Base-by-base conservation (phyloP, 306 rosid species). In the Canavalia ensiformis region DNA sequence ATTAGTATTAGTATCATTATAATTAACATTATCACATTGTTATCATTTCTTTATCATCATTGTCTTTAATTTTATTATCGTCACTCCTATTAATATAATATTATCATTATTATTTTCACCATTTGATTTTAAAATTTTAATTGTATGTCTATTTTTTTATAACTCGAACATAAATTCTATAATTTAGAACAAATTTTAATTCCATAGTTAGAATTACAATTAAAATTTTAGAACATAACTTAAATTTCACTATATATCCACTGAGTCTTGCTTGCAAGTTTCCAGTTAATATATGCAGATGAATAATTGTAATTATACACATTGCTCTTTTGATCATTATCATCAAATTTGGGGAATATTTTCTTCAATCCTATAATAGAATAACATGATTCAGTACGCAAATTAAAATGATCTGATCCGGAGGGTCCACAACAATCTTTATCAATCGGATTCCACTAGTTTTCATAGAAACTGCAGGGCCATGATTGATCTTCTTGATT, bases 361-460 rank as follows among this genome's bases (percentile, higher is more conserved):
- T 65, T 47, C 63, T 74, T 25, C 69, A 74, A 59, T 37, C 54
- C 67, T 25, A 44, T 44, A 50, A 65, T 68, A 57, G 46, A 68
- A 54, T 71, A 59, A 77, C 69, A 83, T 76, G 66, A 81, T 72
- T 67, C 35, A 7, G 37, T 45, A 41, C 35, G 74, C 47, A 51
- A 60, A 44, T 4, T 68, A 44, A 42, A 44, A 44, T 33, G 44
- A 39, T 59, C 29, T 69, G 77, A 84, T 82, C 49, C 10, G 28
- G 56, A 82, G 86, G 90, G 88, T 72, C 90, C 90, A 79, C 80
- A 33, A 6, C 34, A 3, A 55, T 55, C 79, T 75, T 75, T 25
- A 79, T 73, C 79, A 56, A 39, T 18, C 18, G 0, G 44, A 46
- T 75, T 75, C 78, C 72, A 79, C 55, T 74, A 11, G 50, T 85